Evolutionary conservation across 2,329 filamentous ascomycete genomes (phyloP), one percentile per base, ranked within the genome.

Genomic region (Stagonosporopsis chrysanthemi): DNA sequence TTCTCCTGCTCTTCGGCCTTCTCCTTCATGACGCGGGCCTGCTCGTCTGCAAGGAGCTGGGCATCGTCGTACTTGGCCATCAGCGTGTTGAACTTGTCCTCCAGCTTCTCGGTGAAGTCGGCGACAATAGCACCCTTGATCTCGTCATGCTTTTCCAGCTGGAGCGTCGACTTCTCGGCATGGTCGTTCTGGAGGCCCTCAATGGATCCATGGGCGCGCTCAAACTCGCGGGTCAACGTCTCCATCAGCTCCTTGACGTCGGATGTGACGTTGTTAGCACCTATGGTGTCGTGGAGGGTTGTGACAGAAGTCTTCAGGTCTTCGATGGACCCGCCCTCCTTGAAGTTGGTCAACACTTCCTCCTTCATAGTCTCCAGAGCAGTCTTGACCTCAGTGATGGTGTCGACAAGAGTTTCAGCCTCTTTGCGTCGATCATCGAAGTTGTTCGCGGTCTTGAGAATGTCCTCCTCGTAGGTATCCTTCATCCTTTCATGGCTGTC

Each of bases 41-140:
- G 90, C 44, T 90, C 88, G 41, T 96, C 90, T 28, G 91, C 84
- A 7, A 86, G 81, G 19, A 84, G 79, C 70, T 96, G 90, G 61
- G 93, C 88, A 59, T 95, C 91, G 52, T 97, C 93, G 70, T 97
- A 96, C 74, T 96, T 97, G 65, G 84, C 82, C 74, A 96, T 86
- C 23, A 99, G 82, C 63, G 92, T 90, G 56, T 85, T 85, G 65
- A 97, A 87, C 72, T 92, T 92, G 69, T 92, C 90, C 60, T 97
- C 86, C 36, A 89, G 80, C 75, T 86, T 87, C 47, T 79, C 76
- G 4, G 79, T 78, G 23, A 88, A 73, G 26, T 84, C 83, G 14
- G 80, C 72, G 24, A 86, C 78, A 26, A 86, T 81, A 28, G 80
- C 80, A 7, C 81, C 81, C 57, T 83, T 83, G 52, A 81, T 79